These are phyloP conservation scores for Phalaenopsis equestris DNA, from an alignment of 106 monocot species.

Conservation along the genomic window DNA sequence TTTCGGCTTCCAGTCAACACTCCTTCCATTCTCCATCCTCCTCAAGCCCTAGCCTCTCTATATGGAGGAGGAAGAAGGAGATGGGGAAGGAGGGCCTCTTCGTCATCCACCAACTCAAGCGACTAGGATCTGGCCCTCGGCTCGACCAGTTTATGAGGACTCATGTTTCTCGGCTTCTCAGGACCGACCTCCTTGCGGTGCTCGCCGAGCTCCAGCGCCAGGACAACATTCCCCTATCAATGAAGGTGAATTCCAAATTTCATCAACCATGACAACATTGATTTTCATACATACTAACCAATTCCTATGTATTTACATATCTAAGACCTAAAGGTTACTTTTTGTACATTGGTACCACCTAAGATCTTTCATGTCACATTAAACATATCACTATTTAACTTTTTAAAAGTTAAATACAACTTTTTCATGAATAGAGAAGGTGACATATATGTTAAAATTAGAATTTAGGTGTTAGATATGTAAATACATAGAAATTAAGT, in stretches of 20 bases:
- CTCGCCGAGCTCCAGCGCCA: conserved; percentile 90
- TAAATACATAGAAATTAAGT: no score
- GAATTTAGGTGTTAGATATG: no score
- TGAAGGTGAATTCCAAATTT: conserved; percentile 38
- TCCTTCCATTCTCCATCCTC: conserved; percentile 12
- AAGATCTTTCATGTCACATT: no score
- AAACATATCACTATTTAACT: no score
- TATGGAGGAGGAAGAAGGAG: conserved; percentile 98
- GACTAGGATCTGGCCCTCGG: conserved; percentile 34
- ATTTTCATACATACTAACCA: no score
- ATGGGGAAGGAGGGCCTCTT: conserved; percentile 98
- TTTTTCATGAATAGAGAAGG: no score
- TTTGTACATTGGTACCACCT: no score
- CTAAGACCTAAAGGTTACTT: no score
- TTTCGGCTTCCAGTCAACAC: neutral
- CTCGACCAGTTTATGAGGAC: conserved; percentile 73
- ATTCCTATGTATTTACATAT: no score
- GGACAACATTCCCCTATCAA: conserved; percentile 66
- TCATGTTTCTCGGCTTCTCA: conserved; percentile 72
- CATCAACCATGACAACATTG: neutral
- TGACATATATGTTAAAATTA: no score
- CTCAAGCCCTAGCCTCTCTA: conserved; percentile 84
- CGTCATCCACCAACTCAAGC: conserved; percentile 85
- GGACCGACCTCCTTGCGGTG: conserved; percentile 82
- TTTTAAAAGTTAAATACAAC: no score